Evolutionary conservation across 2,329 filamentous ascomycete species (phyloP).

Genomic region (Epichloe festucae): DNA sequence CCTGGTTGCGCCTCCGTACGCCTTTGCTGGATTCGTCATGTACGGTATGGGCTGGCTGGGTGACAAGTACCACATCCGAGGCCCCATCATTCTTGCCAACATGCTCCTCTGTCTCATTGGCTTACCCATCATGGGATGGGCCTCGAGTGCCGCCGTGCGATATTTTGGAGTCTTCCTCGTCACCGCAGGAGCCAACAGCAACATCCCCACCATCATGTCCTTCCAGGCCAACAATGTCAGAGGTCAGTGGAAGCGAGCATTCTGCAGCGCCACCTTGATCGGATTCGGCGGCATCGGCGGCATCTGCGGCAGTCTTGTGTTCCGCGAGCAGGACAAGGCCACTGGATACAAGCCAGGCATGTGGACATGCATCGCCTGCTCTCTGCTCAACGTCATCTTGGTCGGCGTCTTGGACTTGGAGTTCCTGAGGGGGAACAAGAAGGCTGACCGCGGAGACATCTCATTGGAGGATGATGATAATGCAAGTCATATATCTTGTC

Average conservation of each 20-base stretch:
- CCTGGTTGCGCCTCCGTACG: slow-evolving; percentile 58
- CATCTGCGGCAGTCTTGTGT: slow-evolving; percentile 62
- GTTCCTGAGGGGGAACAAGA: slow-evolving; percentile 31
- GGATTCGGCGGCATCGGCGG: slow-evolving; percentile 68
- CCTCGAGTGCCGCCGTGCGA: slow-evolving; percentile 38
- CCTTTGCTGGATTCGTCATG: slow-evolving; percentile 51
- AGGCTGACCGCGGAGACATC: slow-evolving; percentile 40
- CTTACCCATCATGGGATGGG: slow-evolving; percentile 60
- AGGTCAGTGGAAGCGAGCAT: slow-evolving; percentile 78
- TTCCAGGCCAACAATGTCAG: slow-evolving; percentile 84
- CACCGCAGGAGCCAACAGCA: slow-evolving; percentile 66
- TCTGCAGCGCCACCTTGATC: slow-evolving; percentile 63
- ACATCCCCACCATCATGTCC: slow-evolving; percentile 60
- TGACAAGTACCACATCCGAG: slow-evolving; percentile 54
- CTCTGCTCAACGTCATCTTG: slow-evolving; percentile 31
- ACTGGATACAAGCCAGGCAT: slow-evolving; percentile 42
- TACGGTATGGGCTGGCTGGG: slow-evolving; percentile 46
- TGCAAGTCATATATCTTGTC: slow-evolving; percentile 22
- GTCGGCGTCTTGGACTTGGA: slow-evolving; percentile 27
- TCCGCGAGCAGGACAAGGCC: slow-evolving; percentile 41
- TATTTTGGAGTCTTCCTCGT: slow-evolving; percentile 67
- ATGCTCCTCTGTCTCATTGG: slow-evolving; percentile 54
- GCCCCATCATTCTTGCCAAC: slow-evolving; percentile 54
- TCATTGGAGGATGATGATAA: slow-evolving; percentile 33
- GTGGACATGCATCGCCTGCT: slow-evolving; percentile 40